Conservation (phyloP, 768 basidiomycete species). For the Leccinum aurantiacum region DNA sequence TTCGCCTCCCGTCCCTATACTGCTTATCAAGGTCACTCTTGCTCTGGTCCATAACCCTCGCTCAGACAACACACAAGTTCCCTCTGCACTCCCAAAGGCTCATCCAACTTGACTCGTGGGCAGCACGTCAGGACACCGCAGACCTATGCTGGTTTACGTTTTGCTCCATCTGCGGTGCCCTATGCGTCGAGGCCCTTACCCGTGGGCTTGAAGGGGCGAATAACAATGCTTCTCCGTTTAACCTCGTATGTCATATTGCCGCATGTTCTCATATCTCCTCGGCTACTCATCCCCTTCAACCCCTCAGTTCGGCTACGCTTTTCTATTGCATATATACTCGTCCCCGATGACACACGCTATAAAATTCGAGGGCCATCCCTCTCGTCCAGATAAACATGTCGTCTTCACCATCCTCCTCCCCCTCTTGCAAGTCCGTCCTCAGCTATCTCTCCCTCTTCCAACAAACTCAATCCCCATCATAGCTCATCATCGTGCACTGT, state of each 20-base stretch:
- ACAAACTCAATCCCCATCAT: conserved; percentile 3
- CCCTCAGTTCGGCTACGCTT: conserved; percentile 70
- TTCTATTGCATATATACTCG: conserved; percentile 72
- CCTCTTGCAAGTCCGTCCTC: conserved; percentile 58
- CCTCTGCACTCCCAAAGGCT: conserved; percentile 36
- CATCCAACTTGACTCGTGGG: conserved; percentile 45
- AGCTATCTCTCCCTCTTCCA: not conserved
- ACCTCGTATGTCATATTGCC: conserved; percentile 52
- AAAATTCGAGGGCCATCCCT: conserved; percentile 44
- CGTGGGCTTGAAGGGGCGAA: conserved; percentile 66
- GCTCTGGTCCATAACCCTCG: conserved; percentile 56
- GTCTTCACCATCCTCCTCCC: conserved; percentile 73
- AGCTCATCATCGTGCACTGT: conserved; percentile 65
- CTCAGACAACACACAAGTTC: conserved; percentile 52
- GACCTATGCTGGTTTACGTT: conserved; percentile 77
- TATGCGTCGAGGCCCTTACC: conserved; percentile 64
- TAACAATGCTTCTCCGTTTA: conserved; percentile 62
- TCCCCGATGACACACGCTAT: conserved; percentile 56
- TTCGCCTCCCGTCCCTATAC: conserved; percentile 67
- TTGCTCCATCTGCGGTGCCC: conserved; percentile 60
- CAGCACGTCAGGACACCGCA: conserved; percentile 49
- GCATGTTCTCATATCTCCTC: conserved; percentile 1
- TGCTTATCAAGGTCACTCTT: conserved; percentile 55
- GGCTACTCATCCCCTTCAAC: not conserved
- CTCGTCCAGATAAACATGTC: conserved; percentile 71